Evolutionary conservation across 768 basidiomycete species (phyloP).

Genomic region (Tulasnella sp.): DNA sequence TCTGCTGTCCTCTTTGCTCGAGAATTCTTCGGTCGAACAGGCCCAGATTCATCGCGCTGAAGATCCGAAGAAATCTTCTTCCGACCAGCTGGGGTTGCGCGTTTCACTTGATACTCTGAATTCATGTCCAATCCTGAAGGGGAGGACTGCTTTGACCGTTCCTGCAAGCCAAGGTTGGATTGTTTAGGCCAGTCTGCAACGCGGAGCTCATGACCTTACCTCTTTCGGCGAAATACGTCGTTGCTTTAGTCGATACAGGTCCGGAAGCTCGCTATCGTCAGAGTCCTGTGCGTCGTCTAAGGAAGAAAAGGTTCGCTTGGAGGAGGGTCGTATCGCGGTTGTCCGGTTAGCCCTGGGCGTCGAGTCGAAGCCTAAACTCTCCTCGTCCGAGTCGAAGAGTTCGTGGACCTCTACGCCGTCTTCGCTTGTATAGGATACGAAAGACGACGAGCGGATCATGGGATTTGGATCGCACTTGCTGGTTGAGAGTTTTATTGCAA

Average conservation of each 20-base stretch:
- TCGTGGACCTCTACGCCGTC: slow-evolving; percentile 3
- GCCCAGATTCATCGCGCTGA: neutral
- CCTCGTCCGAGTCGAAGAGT: slow-evolving; percentile 21
- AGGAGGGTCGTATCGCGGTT: neutral
- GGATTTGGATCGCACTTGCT: neutral
- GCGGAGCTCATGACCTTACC: neutral
- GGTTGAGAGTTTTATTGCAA: neutral
- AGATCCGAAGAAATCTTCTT: neutral
- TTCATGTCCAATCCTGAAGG: neutral
- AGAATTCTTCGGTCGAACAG: neutral
- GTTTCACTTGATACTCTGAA: neutral
- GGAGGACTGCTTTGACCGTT: neutral
- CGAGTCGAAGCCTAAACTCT: neutral
- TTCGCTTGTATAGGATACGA: slow-evolving; percentile 1
- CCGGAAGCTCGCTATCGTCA: neutral
- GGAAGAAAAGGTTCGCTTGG: neutral
- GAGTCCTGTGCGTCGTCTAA: slow-evolving; percentile 6
- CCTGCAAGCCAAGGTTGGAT: neutral
- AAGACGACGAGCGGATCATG: slow-evolving; percentile 1
- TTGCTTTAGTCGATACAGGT: neutral
- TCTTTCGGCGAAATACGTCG: neutral
- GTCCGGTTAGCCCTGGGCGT: neutral
- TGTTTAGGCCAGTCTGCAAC: neutral
- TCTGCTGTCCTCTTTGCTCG: slow-evolving; percentile 3
- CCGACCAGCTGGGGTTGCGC: neutral